Evolutionary conservation across 2,329 filamentous ascomycete species (phyloP).

Genomic region (Fusarium chaquense): DNA sequence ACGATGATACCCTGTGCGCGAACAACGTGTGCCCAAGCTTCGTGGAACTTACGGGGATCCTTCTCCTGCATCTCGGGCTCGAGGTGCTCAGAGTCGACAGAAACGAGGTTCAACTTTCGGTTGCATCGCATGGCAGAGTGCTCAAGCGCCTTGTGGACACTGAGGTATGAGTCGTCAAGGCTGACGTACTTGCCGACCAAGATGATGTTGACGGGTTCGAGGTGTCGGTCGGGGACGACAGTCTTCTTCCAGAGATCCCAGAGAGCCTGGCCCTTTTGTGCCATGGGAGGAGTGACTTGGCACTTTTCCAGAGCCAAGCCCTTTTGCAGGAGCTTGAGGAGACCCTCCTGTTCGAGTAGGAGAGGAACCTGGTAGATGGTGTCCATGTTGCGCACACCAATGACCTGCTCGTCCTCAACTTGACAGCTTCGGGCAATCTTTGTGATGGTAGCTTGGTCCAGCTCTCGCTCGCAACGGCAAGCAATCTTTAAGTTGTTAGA

Average conservation of each 20-base stretch:
- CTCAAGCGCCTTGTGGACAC: conserved; percentile 85
- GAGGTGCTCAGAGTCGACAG: conserved; percentile 87
- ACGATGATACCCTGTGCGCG: conserved; percentile 69
- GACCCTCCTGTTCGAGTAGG: conserved; percentile 85
- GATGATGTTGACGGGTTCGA: conserved; percentile 79
- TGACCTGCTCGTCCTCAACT: conserved; percentile 84
- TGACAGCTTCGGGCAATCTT: conserved; percentile 94
- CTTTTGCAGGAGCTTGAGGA: conserved; percentile 74
- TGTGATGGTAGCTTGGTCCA: conserved; percentile 78
- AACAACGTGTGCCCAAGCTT: conserved; percentile 85
- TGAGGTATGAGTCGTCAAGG: conserved; percentile 87
- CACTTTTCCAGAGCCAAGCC: conserved; percentile 74
- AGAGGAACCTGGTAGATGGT: conserved; percentile 95
- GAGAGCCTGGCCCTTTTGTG: conserved; percentile 73
- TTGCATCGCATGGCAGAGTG: conserved; percentile 90
- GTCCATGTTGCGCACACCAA: conserved; percentile 89
- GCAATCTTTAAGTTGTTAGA: conserved; percentile 72
- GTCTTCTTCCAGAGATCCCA: conserved; percentile 84
- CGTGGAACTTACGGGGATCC: conserved; percentile 81
- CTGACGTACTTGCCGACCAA: conserved; percentile 93
- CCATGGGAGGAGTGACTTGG: conserved; percentile 63
- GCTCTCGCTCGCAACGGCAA: conserved; percentile 84
- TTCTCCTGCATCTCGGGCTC: conserved; percentile 72
- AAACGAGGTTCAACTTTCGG: conserved; percentile 82
- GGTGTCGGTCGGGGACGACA: conserved; percentile 74